A percentile compares a stretch with the other conserved stretches of the same genome.
Evolutionary conservation across 2,329 filamentous ascomycete genomes (phyloP).

Genomic region (Chaetothyriales sp.): DNA sequence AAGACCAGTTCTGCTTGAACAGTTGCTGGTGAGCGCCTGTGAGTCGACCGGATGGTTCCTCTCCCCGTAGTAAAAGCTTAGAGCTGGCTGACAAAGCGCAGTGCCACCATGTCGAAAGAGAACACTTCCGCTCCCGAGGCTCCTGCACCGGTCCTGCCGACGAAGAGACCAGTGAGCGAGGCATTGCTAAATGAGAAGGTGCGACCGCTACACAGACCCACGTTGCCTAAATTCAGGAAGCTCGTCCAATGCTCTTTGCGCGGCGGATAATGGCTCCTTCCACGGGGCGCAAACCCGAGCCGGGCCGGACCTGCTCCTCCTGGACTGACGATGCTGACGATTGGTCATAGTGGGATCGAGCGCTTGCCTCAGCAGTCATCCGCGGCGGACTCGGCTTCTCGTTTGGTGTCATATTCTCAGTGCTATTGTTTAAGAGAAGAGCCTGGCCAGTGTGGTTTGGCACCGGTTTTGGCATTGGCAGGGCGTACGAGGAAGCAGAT

Average conservation of each 20-base stretch:
- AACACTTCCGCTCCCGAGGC: slow-evolving; percentile 36
- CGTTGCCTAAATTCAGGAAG: not conserved
- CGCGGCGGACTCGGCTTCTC: slow-evolving; percentile 89
- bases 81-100: not conserved
- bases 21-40: not conserved
- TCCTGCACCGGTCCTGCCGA: slow-evolving; percentile 54
- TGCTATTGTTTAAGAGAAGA: slow-evolving; percentile 93
- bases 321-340: slow-evolving; percentile 9
- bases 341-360: slow-evolving; percentile 76
- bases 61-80: not conserved
- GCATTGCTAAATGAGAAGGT: slow-evolving; percentile 99
- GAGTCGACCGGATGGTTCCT: slow-evolving; percentile 5
- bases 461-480: slow-evolving; percentile 84
- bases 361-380: slow-evolving; percentile 93
- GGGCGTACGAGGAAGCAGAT: slow-evolving; percentile 98
- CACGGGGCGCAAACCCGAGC: not conserved
- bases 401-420: slow-evolving; percentile 97
- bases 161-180: slow-evolving; percentile 78
- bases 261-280: not conserved
- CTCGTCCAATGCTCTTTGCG: not conserved
- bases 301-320: not conserved
- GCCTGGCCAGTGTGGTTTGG: slow-evolving; percentile 96
- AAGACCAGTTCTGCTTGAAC: not conserved
- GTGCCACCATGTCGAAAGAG: slow-evolving; percentile 42
- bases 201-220: slow-evolving; percentile 20